Evolutionary conservation across 345 rosid species (phyloP), one percentile per base, ranked within the genome.

Genomic region (Boechera stricta): DNA sequence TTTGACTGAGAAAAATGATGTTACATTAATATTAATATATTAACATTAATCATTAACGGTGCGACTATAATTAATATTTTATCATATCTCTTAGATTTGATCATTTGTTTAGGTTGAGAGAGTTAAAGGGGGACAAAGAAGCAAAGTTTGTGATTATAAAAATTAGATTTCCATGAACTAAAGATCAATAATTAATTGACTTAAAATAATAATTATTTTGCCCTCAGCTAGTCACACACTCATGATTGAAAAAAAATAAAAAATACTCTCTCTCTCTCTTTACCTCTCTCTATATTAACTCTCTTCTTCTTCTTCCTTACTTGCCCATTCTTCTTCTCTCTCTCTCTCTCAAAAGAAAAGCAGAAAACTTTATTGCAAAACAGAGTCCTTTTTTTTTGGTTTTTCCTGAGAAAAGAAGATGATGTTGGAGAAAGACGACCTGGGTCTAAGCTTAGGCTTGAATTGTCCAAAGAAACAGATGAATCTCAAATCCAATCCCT

Each of bases 391-490:
- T 12, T 33, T 52, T 68, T 64, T 55, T 39, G 10, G 13, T 45
- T 60, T 47, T 13, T 32, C 3, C 7, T 7, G 59, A 18, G 62
- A 79, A 52, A 56, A 28, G 12, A 69, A 61, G 49, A 84, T 84
- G 88, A 80, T 83, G 91, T 69, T 77, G 64, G 97, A 81, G 74
- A 89, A 90, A 77, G 94, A 90, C 39, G 99, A 90, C 82, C 82
- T 95, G 75, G 96, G 99, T 55, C 76, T 95, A 80, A 87, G 93
- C 73, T 82, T 92, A 51, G 79, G 97, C 84, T 82, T 91, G 84
- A 86, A 86, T 71, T 81, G 80, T 51, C 86, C 93, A n/a, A 84
- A 81, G 58, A 79, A 77, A 12, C 91, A 90, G 79, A 85, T 86
- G n/a, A 87, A 87, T 81, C 91, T 82, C 38, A 76, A 73, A 81